A percentile compares a stretch with the other conserved stretches of the same genome.
phyloP scores from a whole-genome alignment of 2,329 filamentous ascomycete genomes.

The Scedosporium aurantiacum region DNA sequence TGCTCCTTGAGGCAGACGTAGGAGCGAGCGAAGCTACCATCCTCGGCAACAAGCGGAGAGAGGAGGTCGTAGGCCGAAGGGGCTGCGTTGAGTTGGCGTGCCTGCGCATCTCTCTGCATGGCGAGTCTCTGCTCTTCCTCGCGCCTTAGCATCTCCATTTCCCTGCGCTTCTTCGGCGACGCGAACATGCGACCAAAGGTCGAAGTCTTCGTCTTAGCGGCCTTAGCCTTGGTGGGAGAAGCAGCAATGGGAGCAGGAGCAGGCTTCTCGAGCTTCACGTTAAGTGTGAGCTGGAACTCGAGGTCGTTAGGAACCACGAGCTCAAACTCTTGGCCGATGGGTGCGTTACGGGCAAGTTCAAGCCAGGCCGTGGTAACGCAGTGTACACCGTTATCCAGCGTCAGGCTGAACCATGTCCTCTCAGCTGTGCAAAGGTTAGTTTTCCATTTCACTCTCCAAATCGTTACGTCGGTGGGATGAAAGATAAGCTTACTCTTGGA shows the following conservation, averaged over 20 bases:
- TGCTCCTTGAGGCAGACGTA: constrained; percentile 93
- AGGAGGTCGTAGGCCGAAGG: constrained; percentile 78
- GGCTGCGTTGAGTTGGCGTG: constrained; percentile 49
- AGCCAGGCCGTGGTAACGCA: constrained; percentile 96
- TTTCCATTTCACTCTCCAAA: neutral
- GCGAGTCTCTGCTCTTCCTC: constrained; percentile 70
- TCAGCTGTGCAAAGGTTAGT: constrained; percentile 32
- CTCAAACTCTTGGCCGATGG: constrained; percentile 97
- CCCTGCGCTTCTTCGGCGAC: constrained; percentile 93
- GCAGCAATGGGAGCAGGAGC: constrained; percentile 41
- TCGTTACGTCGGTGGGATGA: no score
- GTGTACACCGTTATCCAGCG: constrained; percentile 94
- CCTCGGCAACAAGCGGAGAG: constrained; percentile 74
- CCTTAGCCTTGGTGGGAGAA: constrained; percentile 48
- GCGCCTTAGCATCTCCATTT: constrained; percentile 73
- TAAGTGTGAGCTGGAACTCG: constrained; percentile 96
- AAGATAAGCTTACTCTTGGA: constrained; percentile 62
- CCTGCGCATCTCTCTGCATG: constrained; percentile 51
- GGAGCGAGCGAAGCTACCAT: constrained; percentile 87
- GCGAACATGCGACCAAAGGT: constrained; percentile 88
- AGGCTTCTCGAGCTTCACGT: constrained; percentile 84
- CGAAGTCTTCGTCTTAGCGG: constrained; percentile 62
- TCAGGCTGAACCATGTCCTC: constrained; percentile 87
- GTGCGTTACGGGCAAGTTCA: constrained; percentile 80
- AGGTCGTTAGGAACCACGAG: constrained; percentile 93